A percentile compares a stretch with the other conserved stretches of the same genome.
Conservation (phyloP, 2,329 filamentous ascomycete species). For the Alternaria postmessia region DNA sequence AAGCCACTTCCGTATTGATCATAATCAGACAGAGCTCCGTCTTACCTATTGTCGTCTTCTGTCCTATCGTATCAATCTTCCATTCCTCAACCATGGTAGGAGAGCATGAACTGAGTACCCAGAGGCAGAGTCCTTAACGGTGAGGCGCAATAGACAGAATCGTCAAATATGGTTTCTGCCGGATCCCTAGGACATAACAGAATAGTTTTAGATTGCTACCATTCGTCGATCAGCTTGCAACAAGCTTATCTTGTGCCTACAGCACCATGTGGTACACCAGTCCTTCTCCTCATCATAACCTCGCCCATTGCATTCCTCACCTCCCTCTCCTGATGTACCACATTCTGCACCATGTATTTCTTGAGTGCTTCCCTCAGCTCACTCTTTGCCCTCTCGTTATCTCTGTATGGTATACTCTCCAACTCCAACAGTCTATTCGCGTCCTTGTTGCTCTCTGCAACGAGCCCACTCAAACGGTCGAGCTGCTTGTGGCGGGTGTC, state of each 20-base stretch:
- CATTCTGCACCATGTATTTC: constrained; percentile 89
- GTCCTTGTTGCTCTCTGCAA: constrained; percentile 72
- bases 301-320: constrained; percentile 80
- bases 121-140: not conserved
- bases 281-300: constrained; percentile 69
- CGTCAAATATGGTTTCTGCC: not conserved
- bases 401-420: constrained; percentile 81
- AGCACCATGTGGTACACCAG: constrained; percentile 69
- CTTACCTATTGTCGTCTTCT: not conserved
- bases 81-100: not conserved
- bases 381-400: constrained; percentile 68
- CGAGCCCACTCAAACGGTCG: constrained; percentile 69
- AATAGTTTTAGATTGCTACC: not conserved
- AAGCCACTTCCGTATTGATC: not conserved
- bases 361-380: constrained; percentile 76
- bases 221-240: not conserved
- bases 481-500: constrained; percentile 65
- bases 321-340: constrained; percentile 74
- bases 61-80: not conserved
- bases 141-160: not conserved
- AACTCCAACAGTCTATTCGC: constrained; percentile 74
- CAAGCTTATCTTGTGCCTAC: constrained; percentile 24
- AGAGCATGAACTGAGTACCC: not conserved
- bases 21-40: no score
- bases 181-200: not conserved